A percentile compares a stretch with the other conserved stretches of the same genome.
phyloP scores from a whole-genome alignment of 164 flowering plant genomes.

The Nelumbo lutea region DNA sequence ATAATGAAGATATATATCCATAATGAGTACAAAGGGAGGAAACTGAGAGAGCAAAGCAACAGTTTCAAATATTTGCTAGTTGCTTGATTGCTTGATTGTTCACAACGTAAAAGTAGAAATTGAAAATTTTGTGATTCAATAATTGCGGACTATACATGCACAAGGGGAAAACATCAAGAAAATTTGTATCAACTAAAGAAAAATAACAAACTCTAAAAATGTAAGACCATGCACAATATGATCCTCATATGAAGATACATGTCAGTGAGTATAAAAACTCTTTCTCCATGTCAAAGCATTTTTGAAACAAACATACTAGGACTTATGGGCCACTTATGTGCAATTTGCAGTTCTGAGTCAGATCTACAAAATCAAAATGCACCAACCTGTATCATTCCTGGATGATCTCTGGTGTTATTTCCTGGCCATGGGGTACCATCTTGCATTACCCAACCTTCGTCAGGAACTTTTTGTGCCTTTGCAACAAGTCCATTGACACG shows the following conservation, averaged over 20 bases:
- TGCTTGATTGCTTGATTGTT: not conserved
- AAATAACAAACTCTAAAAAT: not conserved
- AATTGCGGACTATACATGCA: no score
- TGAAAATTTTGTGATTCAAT: no score
- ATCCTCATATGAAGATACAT: not conserved
- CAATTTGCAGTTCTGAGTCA: not conserved
- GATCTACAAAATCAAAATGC: not conserved
- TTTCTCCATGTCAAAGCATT: not conserved
- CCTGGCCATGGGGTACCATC: slow-evolving; percentile 70
- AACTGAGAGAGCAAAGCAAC: not conserved
- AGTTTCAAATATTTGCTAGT: not conserved
- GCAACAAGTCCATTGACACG: slow-evolving; percentile 49
- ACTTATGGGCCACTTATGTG: not conserved
- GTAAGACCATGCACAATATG: no score
- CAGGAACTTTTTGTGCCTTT: slow-evolving; percentile 45
- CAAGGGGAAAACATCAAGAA: not conserved
- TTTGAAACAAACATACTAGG: not conserved
- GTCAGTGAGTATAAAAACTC: not conserved
- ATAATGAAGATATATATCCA: not conserved
- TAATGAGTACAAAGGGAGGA: not conserved
- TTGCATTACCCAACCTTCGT: slow-evolving; percentile 61
- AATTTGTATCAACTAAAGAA: no score
- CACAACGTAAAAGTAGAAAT: no score
- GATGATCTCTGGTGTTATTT: slow-evolving; percentile 54
- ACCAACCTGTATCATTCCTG: slow-evolving; percentile 64